Evolutionary conservation across 176 grass and related monocot species (phyloP).

Genomic region (Musa beccarii): DNA sequence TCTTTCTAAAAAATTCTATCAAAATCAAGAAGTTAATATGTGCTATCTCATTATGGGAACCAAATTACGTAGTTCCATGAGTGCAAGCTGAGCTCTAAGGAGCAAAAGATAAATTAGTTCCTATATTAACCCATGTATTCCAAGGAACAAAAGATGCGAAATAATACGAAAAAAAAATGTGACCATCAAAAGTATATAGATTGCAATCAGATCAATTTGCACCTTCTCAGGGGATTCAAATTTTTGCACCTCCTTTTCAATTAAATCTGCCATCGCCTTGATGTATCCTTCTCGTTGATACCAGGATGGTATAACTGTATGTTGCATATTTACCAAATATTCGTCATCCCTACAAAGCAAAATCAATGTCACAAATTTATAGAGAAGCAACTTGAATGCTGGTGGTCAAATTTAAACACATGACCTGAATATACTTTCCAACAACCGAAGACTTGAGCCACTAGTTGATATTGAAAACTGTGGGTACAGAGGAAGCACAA

Average conservation of each 20-base stretch:
- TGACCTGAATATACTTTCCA: conserved; percentile 97
- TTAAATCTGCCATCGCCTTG: conserved; percentile 91
- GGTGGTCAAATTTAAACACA: conserved; percentile 10
- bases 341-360: conserved; percentile 75
- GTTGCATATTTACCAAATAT: conserved; percentile 98
- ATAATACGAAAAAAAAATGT: too few species aligned
- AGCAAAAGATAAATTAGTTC: too few species aligned
- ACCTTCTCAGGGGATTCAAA: conserved; percentile 74
- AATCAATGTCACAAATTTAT: conserved; percentile 14
- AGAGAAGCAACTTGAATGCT: conserved; percentile 6
- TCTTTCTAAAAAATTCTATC: too few species aligned
- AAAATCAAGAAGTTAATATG: too few species aligned
- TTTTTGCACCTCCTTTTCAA: conserved; percentile 71
- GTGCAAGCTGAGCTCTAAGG: too few species aligned
- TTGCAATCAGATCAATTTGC: neutral
- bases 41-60: too few species aligned
- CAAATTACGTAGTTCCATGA: too few species aligned
- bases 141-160: too few species aligned
- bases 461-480: conserved; percentile 99
- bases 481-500: conserved; percentile 94
- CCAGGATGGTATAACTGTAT: conserved; percentile 99
- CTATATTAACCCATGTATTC: too few species aligned
- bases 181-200: neutral
- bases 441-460: conserved; percentile 90
- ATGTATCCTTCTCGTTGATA: conserved; percentile 99